phyloP scores from a whole-genome alignment of 2,329 filamentous ascomycete genomes.

The Trichoderma citrinoviride region DNA sequence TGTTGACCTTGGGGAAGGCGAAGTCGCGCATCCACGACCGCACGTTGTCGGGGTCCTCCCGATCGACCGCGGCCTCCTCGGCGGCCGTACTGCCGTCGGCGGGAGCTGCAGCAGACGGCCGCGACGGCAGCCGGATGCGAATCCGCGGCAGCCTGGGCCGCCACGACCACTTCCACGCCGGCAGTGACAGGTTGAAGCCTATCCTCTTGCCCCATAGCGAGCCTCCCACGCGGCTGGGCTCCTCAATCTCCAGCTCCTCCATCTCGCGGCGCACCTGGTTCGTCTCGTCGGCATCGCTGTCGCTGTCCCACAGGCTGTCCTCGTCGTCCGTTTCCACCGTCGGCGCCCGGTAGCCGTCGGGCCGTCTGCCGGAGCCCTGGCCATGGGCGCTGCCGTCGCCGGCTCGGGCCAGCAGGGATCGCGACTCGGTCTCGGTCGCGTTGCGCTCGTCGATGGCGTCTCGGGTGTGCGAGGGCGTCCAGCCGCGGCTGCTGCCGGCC shows the following conservation, averaged over 20 bases:
- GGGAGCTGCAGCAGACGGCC: conserved; percentile 27
- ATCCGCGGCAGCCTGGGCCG: conserved; percentile 52
- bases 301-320: conserved; percentile 50
- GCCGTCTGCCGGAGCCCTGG: conserved; percentile 41
- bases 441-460: conserved; percentile 53
- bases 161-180: conserved; percentile 56
- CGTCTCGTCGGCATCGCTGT: conserved; percentile 52
- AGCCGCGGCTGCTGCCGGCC: conserved; percentile 30
- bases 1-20: conserved; percentile 41
- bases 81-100: conserved; percentile 23
- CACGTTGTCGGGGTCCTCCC: conserved; percentile 30
- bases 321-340: conserved; percentile 78
- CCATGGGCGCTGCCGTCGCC: conserved; percentile 32
- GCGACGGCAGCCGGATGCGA: conserved; percentile 48
- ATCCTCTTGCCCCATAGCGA: conserved; percentile 56
- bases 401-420: conserved; percentile 66
- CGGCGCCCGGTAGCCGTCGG: conserved; percentile 68
- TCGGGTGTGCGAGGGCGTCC: conserved; percentile 33
- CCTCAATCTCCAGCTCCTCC: conserved; percentile 84
- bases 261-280: conserved; percentile 75
- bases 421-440: conserved; percentile 70
- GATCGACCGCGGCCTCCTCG: conserved; percentile 20
- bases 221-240: conserved; percentile 49
- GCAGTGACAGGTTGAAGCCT: conserved; percentile 50
- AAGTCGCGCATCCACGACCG: conserved; percentile 29